Evolutionary conservation across 495 filamentous ascomycete genomes (phyloP).

Genomic region (Penicillium egyptiacum): DNA sequence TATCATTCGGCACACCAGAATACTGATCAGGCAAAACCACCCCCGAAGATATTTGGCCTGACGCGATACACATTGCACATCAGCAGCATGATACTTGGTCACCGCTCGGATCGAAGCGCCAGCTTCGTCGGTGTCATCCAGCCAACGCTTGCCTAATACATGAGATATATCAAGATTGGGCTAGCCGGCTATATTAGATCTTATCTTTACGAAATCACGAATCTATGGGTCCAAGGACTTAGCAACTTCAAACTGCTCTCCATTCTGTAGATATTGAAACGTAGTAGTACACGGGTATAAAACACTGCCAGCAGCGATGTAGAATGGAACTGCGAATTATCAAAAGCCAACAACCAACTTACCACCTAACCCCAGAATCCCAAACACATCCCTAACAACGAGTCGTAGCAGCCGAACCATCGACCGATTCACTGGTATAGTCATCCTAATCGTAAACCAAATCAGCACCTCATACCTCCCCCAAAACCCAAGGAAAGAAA

Average conservation of each 20-base stretch:
- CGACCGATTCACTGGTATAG: conserved; percentile 19
- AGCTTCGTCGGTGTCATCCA: background rate
- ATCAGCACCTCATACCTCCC: conserved; percentile 8
- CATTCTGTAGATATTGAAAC: conserved; percentile 7
- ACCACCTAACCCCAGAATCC: background rate
- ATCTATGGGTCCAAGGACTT: background rate
- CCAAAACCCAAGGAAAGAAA: conserved; percentile 8
- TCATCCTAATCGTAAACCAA: conserved; percentile 35
- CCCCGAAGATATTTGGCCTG: background rate
- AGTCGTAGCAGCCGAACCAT: conserved; percentile 20
- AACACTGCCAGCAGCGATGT: conserved; percentile 7
- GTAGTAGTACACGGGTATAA: conserved; percentile 29
- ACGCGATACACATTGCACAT: background rate
- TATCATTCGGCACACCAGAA: background rate
- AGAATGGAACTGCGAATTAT: background rate
- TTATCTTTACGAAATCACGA: conserved; percentile 6
- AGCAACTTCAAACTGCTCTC: conserved; percentile 1
- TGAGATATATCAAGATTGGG: background rate
- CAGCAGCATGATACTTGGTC: background rate
- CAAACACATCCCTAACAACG: conserved; percentile 8
- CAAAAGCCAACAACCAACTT: background rate
- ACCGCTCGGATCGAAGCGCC: background rate
- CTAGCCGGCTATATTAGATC: background rate
- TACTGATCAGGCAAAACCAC: background rate
- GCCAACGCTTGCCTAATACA: background rate